Evolutionary conservation across 1,139 yeast genomes (phyloP).

Genomic region (Sugiyamaella paludigena): DNA sequence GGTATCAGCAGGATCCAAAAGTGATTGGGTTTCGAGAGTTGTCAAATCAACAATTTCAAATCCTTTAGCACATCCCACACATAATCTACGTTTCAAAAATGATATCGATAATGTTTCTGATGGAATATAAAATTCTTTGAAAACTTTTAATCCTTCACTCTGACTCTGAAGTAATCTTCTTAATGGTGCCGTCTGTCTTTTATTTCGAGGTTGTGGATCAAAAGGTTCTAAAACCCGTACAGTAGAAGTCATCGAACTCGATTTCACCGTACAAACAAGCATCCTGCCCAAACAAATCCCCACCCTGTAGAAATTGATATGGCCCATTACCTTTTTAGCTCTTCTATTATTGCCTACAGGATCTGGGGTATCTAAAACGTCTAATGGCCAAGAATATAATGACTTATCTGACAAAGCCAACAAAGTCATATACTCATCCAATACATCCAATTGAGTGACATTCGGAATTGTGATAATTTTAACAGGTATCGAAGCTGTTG

Average conservation of each 20-base stretch:
- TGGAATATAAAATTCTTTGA: conserved; percentile 74
- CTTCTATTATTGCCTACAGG: conserved; percentile 67
- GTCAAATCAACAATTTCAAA: conserved; percentile 88
- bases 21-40: conserved; percentile 68
- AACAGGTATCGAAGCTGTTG: conserved; percentile 71
- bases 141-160: conserved; percentile 57
- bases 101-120: conserved; percentile 92
- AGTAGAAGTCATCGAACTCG: conserved; percentile 66
- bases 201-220: conserved; percentile 44
- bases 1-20: conserved; percentile 94
- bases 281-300: conserved; percentile 90
- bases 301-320: conserved; percentile 84
- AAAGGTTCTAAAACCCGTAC: conserved; percentile 88
- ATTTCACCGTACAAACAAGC: conserved; percentile 85
- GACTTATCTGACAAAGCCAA: conserved; percentile 81
- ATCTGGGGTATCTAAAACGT: conserved; percentile 57
- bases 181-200: conserved; percentile 46
- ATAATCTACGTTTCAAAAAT: conserved; percentile 79
- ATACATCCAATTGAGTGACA: conserved; percentile 84
- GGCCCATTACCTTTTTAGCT: conserved; percentile 77
- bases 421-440: conserved; percentile 86
- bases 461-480: conserved; percentile 72
- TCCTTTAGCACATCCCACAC: conserved; percentile 95
- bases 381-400: conserved; percentile 80
- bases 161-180: conserved; percentile 49